Conservation (phyloP, 192 early-diverging fungal genomes). For the Coemansia sp. region DNA sequence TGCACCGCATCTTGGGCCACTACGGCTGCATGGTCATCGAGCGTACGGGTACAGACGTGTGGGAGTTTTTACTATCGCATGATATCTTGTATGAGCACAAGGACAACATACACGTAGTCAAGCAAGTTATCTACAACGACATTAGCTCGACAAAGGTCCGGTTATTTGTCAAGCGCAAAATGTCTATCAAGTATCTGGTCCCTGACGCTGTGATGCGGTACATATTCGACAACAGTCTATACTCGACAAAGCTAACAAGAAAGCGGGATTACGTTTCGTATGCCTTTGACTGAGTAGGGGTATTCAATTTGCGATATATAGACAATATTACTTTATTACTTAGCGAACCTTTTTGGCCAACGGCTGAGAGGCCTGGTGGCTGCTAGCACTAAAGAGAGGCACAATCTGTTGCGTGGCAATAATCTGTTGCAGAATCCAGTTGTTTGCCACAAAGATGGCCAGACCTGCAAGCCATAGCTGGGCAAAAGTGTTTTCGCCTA, state of each 20-base stretch:
- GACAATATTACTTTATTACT: background rate
- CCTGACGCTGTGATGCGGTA: conserved; percentile 92
- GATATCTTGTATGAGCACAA: conserved; percentile 88
- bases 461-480: conserved; percentile 72
- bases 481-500: conserved; percentile 80
- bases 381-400: conserved; percentile 17
- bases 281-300: conserved; percentile 40
- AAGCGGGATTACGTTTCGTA: conserved; percentile 55
- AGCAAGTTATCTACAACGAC: conserved; percentile 97
- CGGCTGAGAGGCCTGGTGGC: background rate
- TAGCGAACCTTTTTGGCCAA: conserved; percentile 7
- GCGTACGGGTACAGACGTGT: conserved; percentile 90
- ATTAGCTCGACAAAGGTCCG: conserved; percentile 96
- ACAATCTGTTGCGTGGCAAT: conserved; percentile 29
- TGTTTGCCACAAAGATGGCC: conserved; percentile 71
- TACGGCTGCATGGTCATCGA: conserved; percentile 97
- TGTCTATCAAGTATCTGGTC: conserved; percentile 94
- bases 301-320: background rate
- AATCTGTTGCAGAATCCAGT: conserved; percentile 65
- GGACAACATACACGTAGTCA: conserved; percentile 89
- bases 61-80: conserved; percentile 87
- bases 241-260: conserved; percentile 57
- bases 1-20: conserved; percentile 86
- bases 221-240: conserved; percentile 78
- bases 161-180: conserved; percentile 88